Conservation (phyloP, 495 filamentous ascomycete genomes). For the Physcia stellaris region DNA sequence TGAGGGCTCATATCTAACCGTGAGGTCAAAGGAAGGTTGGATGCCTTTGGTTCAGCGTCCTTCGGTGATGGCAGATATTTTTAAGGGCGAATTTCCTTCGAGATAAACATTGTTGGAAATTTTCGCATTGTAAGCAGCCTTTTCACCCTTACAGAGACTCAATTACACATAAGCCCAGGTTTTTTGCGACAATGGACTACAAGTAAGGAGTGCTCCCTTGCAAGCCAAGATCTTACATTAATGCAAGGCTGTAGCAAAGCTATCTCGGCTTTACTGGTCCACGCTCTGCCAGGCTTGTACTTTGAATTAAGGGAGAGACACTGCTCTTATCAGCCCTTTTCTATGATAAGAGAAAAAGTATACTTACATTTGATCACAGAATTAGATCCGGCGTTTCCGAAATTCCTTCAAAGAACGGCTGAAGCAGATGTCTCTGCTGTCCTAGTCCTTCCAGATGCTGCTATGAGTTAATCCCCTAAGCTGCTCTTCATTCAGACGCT, state of each 20-base stretch:
- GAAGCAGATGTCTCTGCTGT: constrained; percentile 70
- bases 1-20: constrained; percentile 37
- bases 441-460: constrained; percentile 76
- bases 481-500: no score
- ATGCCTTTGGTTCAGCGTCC: no score
- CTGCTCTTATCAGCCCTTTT: constrained; percentile 95
- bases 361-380: constrained; percentile 78
- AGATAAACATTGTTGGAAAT: constrained; percentile 85
- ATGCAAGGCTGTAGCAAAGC: constrained; percentile 85
- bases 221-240: no score
- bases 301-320: no score
- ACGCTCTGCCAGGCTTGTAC: constrained; percentile 83
- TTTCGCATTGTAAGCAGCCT: constrained; percentile 63
- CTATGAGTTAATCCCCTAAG: no score
- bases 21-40: constrained; percentile 33
- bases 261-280: constrained; percentile 78
- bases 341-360: constrained; percentile 84
- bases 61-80: no score
- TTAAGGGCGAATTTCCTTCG: no score
- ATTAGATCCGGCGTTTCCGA: constrained; percentile 56
- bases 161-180: constrained; percentile 31
- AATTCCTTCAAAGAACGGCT: constrained; percentile 59
- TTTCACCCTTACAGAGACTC: no score
- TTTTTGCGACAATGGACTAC: constrained; percentile 63
- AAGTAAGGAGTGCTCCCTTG: no score